Conservation (phyloP, 345 rosid genomes). For the Bruguiera sexangula region DNA sequence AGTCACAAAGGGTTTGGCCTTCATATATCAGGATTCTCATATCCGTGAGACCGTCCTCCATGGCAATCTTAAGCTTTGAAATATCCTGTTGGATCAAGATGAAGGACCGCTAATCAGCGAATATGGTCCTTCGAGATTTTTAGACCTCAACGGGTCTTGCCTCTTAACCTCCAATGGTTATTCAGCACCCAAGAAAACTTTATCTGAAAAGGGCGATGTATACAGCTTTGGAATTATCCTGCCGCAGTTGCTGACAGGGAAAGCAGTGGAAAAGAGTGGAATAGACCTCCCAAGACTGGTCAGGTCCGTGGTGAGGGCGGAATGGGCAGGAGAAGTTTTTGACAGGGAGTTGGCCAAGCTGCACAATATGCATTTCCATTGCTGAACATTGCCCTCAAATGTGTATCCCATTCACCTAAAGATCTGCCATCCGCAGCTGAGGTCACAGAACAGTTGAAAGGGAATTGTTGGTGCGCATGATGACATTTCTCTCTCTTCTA, state of each 20-base stretch:
- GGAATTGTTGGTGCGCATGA: no score
- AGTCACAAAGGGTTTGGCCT: conserved; percentile 49
- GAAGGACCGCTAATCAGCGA: conserved; percentile 50
- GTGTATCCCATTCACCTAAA: no score
- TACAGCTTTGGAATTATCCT: conserved; percentile 53
- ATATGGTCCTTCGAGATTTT: conserved; percentile 34
- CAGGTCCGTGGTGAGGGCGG: conserved; percentile 56
- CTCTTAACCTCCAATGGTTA: conserved; percentile 33
- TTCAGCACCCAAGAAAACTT: conserved; percentile 41
- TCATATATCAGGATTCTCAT: conserved; percentile 37
- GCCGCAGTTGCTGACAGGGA: conserved; percentile 50
- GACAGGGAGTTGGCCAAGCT: no score
- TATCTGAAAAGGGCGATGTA: conserved; percentile 48
- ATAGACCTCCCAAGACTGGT: conserved; percentile 64
- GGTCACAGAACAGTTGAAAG: no score
- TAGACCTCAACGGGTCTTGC: conserved; percentile 25
- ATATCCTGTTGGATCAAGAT: conserved; percentile 41
- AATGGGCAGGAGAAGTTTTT: conserved; percentile 77
- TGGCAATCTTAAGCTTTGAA: conserved; percentile 66
- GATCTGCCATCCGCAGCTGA: no score
- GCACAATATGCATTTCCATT: no score
- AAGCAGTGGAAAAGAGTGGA: conserved; percentile 45
- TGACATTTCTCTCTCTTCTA: no score
- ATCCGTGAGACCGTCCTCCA: conserved; percentile 35
- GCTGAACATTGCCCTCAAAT: no score